A percentile compares a stretch with the other conserved stretches of the same genome.
Conservation (phyloP, 1,284 basidiomycete species). For the Ceratobasidium sp. region DNA sequence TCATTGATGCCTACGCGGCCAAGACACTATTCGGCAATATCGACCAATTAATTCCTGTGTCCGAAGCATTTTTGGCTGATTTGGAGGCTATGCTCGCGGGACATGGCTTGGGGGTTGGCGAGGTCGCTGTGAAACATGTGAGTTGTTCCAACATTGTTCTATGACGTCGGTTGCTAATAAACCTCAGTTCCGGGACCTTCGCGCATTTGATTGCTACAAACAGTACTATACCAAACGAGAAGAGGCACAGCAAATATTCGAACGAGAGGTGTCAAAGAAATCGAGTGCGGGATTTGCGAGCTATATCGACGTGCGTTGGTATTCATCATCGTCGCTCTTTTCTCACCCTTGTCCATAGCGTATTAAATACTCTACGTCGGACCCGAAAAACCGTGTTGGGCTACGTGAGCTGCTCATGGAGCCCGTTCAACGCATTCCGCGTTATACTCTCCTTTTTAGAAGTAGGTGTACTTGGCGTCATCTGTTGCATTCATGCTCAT, state of each 20-base stretch:
- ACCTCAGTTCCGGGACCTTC: conserved; percentile 74
- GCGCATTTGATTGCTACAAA: conserved; percentile 90
- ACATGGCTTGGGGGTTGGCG: conserved; percentile 79
- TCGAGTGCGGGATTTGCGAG: conserved; percentile 77
- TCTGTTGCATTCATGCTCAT: background rate
- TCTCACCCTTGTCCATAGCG: conserved; percentile 64
- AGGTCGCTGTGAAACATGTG: conserved; percentile 84
- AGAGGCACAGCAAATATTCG: conserved; percentile 91
- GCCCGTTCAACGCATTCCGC: conserved; percentile 98
- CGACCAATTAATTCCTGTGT: conserved; percentile 88
- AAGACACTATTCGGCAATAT: conserved; percentile 95
- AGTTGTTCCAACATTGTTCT: conserved; percentile 47
- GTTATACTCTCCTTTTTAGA: conserved; percentile 94
- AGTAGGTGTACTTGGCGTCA: conserved; percentile 57
- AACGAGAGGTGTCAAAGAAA: conserved; percentile 83
- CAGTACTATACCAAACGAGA: conserved; percentile 94
- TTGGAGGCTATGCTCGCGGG: conserved; percentile 81
- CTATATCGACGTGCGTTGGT: conserved; percentile 82
- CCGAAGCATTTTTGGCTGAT: conserved; percentile 87
- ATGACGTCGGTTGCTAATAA: background rate
- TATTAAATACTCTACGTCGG: conserved; percentile 89
- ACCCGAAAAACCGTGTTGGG: conserved; percentile 86
- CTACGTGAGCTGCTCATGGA: conserved; percentile 97
- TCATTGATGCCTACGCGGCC: conserved; percentile 90
- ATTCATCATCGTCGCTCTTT: conserved; percentile 14